These are phyloP conservation scores for Blastobotrys attinorum DNA, from an alignment of 805 yeast species.

Conservation along the genomic window DNA sequence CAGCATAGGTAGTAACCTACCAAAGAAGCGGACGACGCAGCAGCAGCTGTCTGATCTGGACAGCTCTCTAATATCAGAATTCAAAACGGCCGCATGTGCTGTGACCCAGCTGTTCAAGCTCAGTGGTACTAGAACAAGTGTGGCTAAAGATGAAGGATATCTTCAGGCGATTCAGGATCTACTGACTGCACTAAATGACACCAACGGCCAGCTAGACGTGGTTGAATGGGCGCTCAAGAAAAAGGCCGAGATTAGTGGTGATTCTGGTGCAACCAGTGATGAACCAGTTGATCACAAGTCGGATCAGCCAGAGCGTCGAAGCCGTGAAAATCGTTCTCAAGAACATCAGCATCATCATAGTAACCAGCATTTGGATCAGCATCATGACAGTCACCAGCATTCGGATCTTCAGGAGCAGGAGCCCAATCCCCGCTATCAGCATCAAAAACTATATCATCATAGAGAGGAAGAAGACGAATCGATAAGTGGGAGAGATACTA, in stretches of 20 bases:
- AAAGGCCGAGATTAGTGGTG: slow-evolving; percentile 1
- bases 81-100: slow-evolving; percentile 23
- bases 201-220: slow-evolving; percentile 17
- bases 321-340: neutral
- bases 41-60: slow-evolving; percentile 18
- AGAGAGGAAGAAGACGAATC: neutral
- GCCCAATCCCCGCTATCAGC: too few relatives aligned
- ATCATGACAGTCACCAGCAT: too few relatives aligned
- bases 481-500: neutral
- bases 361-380: too few relatives aligned
- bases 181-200: slow-evolving; percentile 13
- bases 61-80: slow-evolving; percentile 16
- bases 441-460: too few relatives aligned
- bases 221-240: slow-evolving; percentile 16
- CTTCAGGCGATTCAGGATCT: slow-evolving; percentile 20
- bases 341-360: neutral
- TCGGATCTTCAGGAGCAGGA: too few relatives aligned
- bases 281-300: neutral
- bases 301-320: neutral
- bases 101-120: slow-evolving; percentile 24
- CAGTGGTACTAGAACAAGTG: slow-evolving; percentile 15
- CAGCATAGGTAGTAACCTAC: neutral
- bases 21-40: neutral
- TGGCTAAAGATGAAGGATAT: slow-evolving; percentile 11
- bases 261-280: neutral